Conservation (phyloP, 768 basidiomycete genomes). For the Mycena venus region DNA sequence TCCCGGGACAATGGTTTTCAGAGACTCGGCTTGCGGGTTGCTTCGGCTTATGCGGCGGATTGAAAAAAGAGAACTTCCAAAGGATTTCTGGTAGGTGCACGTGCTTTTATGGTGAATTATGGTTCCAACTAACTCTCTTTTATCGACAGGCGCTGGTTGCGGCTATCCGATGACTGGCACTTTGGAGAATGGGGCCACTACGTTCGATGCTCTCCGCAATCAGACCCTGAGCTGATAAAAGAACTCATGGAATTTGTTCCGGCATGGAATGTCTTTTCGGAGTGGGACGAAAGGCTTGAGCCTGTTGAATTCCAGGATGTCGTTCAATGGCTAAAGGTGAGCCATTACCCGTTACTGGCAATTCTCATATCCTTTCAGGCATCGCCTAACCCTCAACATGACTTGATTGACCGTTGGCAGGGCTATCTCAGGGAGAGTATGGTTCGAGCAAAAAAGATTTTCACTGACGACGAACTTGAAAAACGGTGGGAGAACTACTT, state of each 20-base stretch:
- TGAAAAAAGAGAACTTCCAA: too few species aligned
- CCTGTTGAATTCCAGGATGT: conserved; percentile 1
- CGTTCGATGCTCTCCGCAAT: not conserved
- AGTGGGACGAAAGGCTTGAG: too few species aligned
- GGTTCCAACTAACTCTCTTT: too few species aligned
- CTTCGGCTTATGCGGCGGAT: too few species aligned
- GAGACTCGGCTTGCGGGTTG: too few species aligned
- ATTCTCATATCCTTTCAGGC: not conserved
- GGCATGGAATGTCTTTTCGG: not conserved
- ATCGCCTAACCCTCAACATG: not conserved
- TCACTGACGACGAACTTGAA: not conserved
- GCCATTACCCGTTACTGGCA: not conserved
- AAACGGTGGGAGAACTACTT: not conserved
- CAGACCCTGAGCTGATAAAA: not conserved
- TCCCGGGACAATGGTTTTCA: too few species aligned
- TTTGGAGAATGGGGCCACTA: not conserved
- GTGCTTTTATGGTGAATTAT: too few species aligned
- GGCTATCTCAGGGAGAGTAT: not conserved
- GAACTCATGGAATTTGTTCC: not conserved
- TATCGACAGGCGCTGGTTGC: not conserved
- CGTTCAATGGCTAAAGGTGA: not conserved
- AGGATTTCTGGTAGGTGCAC: too few species aligned
- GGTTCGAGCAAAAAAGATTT: not conserved
- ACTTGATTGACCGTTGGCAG: conserved; percentile 2
- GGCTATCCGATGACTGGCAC: too few species aligned